Conservation (phyloP, 164 flowering plant species). For the Euptelea pleiosperma region DNA sequence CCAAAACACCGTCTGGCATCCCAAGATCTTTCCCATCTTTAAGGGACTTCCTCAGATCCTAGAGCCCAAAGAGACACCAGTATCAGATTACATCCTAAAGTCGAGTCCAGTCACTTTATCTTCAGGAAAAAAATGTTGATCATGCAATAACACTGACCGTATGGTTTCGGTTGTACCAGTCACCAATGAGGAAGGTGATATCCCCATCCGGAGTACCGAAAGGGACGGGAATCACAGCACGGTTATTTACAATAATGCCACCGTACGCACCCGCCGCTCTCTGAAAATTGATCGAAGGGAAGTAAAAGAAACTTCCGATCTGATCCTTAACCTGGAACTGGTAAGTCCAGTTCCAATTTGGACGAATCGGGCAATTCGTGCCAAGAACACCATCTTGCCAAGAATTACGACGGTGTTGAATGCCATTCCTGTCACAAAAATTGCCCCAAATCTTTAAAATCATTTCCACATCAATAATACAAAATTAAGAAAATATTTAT, state of each 20-base stretch:
- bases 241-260: constrained; percentile 63
- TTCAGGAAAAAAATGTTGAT: neutral
- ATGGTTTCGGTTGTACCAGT: constrained; percentile 88
- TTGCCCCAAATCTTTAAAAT: neutral
- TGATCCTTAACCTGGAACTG: constrained; percentile 97
- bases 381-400: constrained; percentile 99
- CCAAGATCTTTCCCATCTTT: constrained; percentile 79
- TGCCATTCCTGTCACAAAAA: constrained; percentile 60
- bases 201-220: constrained; percentile 80
- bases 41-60: constrained; percentile 77
- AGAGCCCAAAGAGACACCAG: constrained; percentile 10
- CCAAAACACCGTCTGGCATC: constrained; percentile 95
- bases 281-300: constrained; percentile 83
- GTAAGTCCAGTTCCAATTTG: constrained; percentile 91
- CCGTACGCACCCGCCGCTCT: constrained; percentile 94
- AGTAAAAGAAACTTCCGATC: constrained; percentile 94
- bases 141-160: constrained; percentile 50
- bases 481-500: neutral
- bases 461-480: neutral
- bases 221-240: constrained; percentile 69
- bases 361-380: constrained; percentile 92
- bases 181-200: constrained; percentile 71
- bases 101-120: neutral
- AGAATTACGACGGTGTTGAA: constrained; percentile 70
- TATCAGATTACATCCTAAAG: neutral